Base-by-base conservation (phyloP, 169 alveolate genomes). In the Plasmodium vivax region DNA sequence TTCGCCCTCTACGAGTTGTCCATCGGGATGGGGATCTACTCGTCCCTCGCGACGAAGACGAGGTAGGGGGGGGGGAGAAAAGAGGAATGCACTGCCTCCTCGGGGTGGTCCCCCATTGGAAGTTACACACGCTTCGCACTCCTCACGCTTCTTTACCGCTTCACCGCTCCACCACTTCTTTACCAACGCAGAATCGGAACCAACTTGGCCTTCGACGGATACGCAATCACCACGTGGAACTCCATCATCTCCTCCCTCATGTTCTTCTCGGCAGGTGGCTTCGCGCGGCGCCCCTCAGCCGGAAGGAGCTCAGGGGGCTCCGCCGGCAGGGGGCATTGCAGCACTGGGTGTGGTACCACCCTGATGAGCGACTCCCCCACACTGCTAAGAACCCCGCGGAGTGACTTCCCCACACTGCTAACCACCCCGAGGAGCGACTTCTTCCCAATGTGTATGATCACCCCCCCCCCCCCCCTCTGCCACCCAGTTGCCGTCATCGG, bases 1-100 rank as follows among this genome's bases (percentile, higher is more conserved):
- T 95, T 94, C 36, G 95, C 97, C 43, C 85, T 96, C 58, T 96
- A 96, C 87, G 97, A 96, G 81, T 85, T 92, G 71, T 92, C 95
- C 14, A 82, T 96, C n/a, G 97, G 97, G 7, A 95, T 92, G 71
- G 97, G 97, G 2, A 94, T 95, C 10, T 96, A 96, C 95, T 74
- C 97, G 30, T 95, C 97, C 16, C 93, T 96, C 16, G 96, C 97
- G 32, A 62, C 96, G 3, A 95, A 94, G 79, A 93, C 97, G 5
- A 74, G 93, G 93, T 58, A 87, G 36, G 43, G 34, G 41, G 2
- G 19, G 71, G 27, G 32, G 56, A 34, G 72, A 12, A 6, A 43
- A 23, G 27, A 23, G 27, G 27, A 23, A 23, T 23, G 27, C 27
- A 23, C 27, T 12, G 14, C 30, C 51, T 30, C 19, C 14, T 19